phyloP scores from a whole-genome alignment of 108 stramenopile genomes.

The Epithemia pelagica region DNA sequence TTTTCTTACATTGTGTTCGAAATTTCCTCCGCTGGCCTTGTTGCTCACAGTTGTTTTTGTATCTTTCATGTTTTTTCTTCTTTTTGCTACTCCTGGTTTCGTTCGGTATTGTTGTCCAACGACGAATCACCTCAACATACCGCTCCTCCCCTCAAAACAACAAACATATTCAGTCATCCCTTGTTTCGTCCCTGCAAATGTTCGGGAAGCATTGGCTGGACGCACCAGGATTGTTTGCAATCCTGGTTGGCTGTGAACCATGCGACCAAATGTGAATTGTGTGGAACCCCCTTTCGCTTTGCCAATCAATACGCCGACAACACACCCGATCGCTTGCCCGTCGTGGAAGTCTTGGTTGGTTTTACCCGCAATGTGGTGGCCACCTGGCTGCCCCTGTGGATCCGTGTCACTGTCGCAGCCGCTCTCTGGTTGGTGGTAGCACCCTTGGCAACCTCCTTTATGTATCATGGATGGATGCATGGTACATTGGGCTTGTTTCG shows the following conservation, averaged over 20 bases:
- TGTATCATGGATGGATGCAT: conserved; percentile 89
- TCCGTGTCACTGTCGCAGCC: conserved; percentile 51
- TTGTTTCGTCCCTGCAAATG: conserved; percentile 84
- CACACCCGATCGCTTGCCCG: conserved; percentile 68
- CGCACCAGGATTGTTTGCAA: conserved; percentile 88
- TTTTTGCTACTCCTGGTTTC: too few relatives aligned
- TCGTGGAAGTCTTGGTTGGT: conserved; percentile 55
- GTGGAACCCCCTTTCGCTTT: conserved; percentile 76
- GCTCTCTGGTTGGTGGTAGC: conserved; percentile 76
- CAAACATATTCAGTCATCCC: conserved; percentile 34
- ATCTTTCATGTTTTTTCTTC: too few relatives aligned
- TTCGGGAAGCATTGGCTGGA: conserved; percentile 83
- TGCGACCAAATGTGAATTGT: conserved; percentile 80
- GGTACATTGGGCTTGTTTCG: conserved; percentile 6
- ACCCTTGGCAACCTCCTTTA: conserved; percentile 74
- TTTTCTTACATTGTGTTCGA: too few relatives aligned
- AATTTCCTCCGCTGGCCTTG: too few relatives aligned
- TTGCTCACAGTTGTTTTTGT: too few relatives aligned
- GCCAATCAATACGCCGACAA: conserved; percentile 68
- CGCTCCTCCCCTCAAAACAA: not conserved
- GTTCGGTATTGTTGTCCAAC: not conserved
- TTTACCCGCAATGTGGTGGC: conserved; percentile 52
- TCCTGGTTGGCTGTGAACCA: conserved; percentile 79
- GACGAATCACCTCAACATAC: not conserved
- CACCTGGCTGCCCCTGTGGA: conserved; percentile 69